Percentiles rank a stretch among this genome's conserved stretches.
Conservation (phyloP, 2,329 filamentous ascomycete species). For the Parasarocladium wereldwijsianum region DNA sequence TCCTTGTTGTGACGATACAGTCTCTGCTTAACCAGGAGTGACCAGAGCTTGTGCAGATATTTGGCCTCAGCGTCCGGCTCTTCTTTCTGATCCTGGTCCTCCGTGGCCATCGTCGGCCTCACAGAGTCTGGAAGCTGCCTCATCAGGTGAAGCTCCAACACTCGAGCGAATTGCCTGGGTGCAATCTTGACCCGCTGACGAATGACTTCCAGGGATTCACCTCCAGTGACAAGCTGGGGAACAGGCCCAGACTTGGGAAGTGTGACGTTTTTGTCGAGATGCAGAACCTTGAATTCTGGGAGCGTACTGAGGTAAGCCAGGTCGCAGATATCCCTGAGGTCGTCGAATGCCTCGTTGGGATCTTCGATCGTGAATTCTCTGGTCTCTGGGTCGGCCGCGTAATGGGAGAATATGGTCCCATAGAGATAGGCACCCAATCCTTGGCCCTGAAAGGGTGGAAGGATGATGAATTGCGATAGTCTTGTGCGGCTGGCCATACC, state of each 20-base stretch:
- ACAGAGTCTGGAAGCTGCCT: constrained; percentile 40
- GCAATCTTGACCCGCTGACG: constrained; percentile 54
- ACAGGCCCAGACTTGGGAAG: constrained; percentile 32
- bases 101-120: constrained; percentile 37
- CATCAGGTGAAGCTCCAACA: constrained; percentile 64
- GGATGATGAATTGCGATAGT: constrained; percentile 84
- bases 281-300: constrained; percentile 41
- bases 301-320: constrained; percentile 46
- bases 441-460: constrained; percentile 72
- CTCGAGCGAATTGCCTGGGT: constrained; percentile 58
- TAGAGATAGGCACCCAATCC: constrained; percentile 75
- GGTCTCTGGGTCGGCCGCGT: constrained; percentile 52
- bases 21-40: constrained; percentile 60
- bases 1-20: constrained; percentile 65
- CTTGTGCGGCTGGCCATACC: constrained; percentile 63
- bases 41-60: constrained; percentile 55
- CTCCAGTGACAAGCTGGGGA: constrained; percentile 42
- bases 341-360: constrained; percentile 75
- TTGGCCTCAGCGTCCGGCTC: constrained; percentile 38
- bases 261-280: constrained; percentile 34
- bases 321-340: constrained; percentile 63
- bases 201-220: constrained; percentile 38
- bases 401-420: constrained; percentile 58
- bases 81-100: constrained; percentile 14
- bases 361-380: constrained; percentile 87